Percentiles rank a stretch among this genome's conserved stretches.
Evolutionary conservation across 2,329 filamentous ascomycete species (phyloP).

Genomic region (Diaporthe australafricana): DNA sequence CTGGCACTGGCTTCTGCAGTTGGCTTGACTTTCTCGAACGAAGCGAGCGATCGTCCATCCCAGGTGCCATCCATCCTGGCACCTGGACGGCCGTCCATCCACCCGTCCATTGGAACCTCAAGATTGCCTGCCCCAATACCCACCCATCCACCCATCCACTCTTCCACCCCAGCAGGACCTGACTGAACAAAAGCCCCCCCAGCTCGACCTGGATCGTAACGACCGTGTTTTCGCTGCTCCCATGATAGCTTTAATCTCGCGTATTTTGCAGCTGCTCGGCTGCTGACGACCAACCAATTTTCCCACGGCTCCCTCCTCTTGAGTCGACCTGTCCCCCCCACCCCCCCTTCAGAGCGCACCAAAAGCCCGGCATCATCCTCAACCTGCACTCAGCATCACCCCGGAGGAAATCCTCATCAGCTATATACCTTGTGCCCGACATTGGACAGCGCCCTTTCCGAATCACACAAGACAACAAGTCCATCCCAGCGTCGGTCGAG

Average conservation of each 20-base stretch:
- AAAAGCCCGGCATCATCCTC: slow-evolving; percentile 15
- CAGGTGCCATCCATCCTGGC: slow-evolving; percentile 22
- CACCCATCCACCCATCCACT: slow-evolving; percentile 11
- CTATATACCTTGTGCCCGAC: slow-evolving; percentile 24
- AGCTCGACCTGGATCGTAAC: slow-evolving; percentile 35
- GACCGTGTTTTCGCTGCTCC: slow-evolving; percentile 34
- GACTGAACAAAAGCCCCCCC: slow-evolving; percentile 31
- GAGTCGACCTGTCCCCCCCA: slow-evolving; percentile 29
- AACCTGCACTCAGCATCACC: slow-evolving; percentile 6
- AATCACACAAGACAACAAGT: slow-evolving; percentile 10
- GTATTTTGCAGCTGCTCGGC: slow-evolving; percentile 35
- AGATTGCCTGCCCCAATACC: slow-evolving; percentile 26
- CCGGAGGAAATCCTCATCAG: slow-evolving; percentile 6
- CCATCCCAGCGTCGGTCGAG: slow-evolving; percentile 3
- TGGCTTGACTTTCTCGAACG: slow-evolving; percentile 20
- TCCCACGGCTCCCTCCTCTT: slow-evolving; percentile 28
- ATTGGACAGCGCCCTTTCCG: slow-evolving; percentile 17
- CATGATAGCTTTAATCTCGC: slow-evolving; percentile 38
- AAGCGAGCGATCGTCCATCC: slow-evolving; percentile 28
- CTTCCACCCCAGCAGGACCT: slow-evolving; percentile 28
- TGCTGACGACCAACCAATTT: slow-evolving; percentile 33
- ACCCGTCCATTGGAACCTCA: slow-evolving; percentile 20
- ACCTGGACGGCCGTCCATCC: slow-evolving; percentile 18
- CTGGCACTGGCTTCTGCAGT: slow-evolving; percentile 9
- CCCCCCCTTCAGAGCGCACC: slow-evolving; percentile 20